These are phyloP conservation scores for Zygosaccharomyces sapae DNA, from an alignment of 1,139 yeast genomes.

Conservation along the genomic window DNA sequence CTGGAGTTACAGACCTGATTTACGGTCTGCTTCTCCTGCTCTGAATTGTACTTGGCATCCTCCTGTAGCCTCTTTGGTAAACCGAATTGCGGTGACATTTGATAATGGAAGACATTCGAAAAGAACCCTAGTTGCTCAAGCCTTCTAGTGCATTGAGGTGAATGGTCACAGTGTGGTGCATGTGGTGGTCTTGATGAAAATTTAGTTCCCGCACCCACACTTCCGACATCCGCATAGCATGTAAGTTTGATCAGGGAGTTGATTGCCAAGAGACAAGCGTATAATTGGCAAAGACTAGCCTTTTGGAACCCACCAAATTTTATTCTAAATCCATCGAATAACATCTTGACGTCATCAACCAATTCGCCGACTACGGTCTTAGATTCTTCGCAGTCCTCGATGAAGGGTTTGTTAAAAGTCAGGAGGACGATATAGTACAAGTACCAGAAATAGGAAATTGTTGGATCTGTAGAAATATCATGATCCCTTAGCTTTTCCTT, in stretches of 20 bases:
- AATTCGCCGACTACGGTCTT: conserved; percentile 29
- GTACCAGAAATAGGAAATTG: conserved; percentile 51
- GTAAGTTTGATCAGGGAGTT: conserved; percentile 28
- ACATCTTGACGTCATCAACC: conserved; percentile 29
- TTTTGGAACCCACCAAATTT: conserved; percentile 28
- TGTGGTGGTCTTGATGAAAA: conserved; percentile 3
- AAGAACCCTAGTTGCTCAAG: conserved; percentile 26
- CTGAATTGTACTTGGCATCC: conserved; percentile 24
- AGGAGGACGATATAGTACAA: conserved; percentile 55
- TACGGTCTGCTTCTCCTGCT: conserved; percentile 24
- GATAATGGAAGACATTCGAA: conserved; percentile 24
- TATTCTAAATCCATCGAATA: conserved; percentile 29
- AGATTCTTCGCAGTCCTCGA: conserved; percentile 37
- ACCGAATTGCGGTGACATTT: conserved; percentile 28
- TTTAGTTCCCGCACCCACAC: conserved; percentile 1
- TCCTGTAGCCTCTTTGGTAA: conserved; percentile 29
- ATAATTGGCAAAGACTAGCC: conserved; percentile 33
- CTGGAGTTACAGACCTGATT: conserved; percentile 27
- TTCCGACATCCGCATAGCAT: conserved; percentile 2
- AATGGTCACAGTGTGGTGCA: conserved; percentile 10
- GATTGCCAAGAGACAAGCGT: conserved; percentile 34
- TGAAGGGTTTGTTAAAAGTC: conserved; percentile 58
- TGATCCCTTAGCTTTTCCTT: conserved; percentile 40
- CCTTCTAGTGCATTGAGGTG: conserved; percentile 13
- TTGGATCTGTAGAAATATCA: conserved; percentile 42